These are phyloP conservation scores for Hansfordia pulvinata DNA, from an alignment of 2,329 filamentous ascomycete species.

Conservation along the genomic window DNA sequence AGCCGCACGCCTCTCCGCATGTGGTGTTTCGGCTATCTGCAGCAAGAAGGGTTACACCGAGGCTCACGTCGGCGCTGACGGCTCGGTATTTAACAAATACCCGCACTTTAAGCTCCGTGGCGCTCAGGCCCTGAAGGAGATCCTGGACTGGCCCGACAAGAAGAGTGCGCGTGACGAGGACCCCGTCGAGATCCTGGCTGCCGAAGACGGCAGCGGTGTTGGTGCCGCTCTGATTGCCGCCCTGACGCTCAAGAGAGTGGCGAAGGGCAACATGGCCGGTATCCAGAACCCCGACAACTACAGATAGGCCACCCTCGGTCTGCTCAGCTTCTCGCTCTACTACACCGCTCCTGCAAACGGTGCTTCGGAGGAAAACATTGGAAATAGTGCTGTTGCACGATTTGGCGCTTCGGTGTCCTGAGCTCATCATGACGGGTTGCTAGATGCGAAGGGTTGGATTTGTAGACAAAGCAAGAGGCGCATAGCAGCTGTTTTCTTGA, in stretches of 20 bases:
- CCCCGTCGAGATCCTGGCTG: constrained; percentile 74
- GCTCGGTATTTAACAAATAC: constrained; percentile 98
- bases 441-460: too few species aligned
- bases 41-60: constrained; percentile 84
- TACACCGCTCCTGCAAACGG: too few species aligned
- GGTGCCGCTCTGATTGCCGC: constrained; percentile 87
- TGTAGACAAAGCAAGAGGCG: too few species aligned
- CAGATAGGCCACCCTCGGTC: constrained; percentile 14
- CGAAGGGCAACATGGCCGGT: constrained; percentile 48
- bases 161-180: constrained; percentile 60
- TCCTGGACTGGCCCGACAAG: constrained; percentile 83
- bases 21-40: constrained; percentile 90
- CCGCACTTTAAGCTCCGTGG: constrained; percentile 93
- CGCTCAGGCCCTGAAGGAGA: constrained; percentile 80
- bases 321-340: too few species aligned
- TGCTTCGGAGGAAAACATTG: too few species aligned
- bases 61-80: constrained; percentile 93
- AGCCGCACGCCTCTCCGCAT: constrained; percentile 82
- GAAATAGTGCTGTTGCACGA: too few species aligned
- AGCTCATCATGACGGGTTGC: too few species aligned
- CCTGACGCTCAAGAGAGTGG: constrained; percentile 49
- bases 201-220: constrained; percentile 92
- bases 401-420: too few species aligned
- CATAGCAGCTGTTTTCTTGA: too few species aligned
- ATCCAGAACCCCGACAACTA: constrained; percentile 54